phyloP scores from a whole-genome alignment of 164 flowering plant species.

The Stephania yunnanensis region DNA sequence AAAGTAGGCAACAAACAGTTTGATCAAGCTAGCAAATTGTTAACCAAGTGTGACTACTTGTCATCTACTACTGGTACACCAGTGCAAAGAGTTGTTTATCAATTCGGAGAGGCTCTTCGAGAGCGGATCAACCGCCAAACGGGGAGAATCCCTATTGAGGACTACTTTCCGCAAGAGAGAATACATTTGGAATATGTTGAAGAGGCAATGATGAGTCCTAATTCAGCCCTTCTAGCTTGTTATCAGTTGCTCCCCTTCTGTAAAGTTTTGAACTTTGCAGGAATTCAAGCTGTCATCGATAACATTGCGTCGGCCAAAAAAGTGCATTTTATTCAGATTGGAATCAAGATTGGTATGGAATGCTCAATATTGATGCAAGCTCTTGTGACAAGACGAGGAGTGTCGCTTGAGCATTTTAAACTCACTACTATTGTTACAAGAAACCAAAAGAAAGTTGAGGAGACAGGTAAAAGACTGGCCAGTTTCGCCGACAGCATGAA shows the following conservation, averaged over 20 bases:
- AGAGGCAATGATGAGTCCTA: slow-evolving; percentile 19
- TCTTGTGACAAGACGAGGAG: slow-evolving; percentile 20
- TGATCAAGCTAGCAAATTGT: slow-evolving; percentile 34
- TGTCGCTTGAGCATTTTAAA: slow-evolving; percentile 40
- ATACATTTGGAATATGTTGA: slow-evolving; percentile 14
- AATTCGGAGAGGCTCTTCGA: slow-evolving; percentile 45
- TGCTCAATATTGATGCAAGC: slow-evolving; percentile 50
- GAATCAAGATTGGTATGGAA: slow-evolving; percentile 33
- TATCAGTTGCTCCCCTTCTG: slow-evolving; percentile 28
- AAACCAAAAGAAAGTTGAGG: slow-evolving; percentile 14
- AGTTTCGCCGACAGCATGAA: slow-evolving; percentile 32
- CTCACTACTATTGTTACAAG: slow-evolving; percentile 35
- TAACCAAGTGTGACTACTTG: slow-evolving; percentile 29
- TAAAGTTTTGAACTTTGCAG: slow-evolving; percentile 36
- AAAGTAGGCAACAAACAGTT: slow-evolving; percentile 40
- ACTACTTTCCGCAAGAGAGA: not conserved
- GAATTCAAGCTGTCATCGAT: slow-evolving; percentile 45
- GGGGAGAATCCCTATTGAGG: slow-evolving; percentile 22
- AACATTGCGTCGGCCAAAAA: slow-evolving; percentile 31
- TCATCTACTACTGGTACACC: slow-evolving; percentile 38
- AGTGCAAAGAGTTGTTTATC: slow-evolving; percentile 42
- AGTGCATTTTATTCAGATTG: slow-evolving; percentile 46
- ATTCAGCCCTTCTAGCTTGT: slow-evolving; percentile 18
- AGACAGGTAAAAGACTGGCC: slow-evolving; percentile 29
- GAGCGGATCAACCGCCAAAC: slow-evolving; percentile 47